phyloP scores from a whole-genome alignment of 495 filamentous ascomycete species.

The Zalerion maritima region DNA sequence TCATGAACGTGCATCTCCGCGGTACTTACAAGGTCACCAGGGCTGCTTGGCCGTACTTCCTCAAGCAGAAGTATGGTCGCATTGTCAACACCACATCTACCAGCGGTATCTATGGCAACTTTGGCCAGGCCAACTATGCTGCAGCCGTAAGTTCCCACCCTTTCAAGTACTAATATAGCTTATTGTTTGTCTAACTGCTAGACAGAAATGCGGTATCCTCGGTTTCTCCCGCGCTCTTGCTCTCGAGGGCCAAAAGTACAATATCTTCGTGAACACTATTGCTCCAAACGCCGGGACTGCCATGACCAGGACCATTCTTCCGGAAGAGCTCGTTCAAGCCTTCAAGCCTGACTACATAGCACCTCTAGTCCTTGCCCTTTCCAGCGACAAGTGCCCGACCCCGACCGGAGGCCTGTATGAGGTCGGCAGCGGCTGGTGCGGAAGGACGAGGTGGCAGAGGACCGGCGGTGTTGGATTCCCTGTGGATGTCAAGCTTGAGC shows the following conservation, averaged over 20 bases:
- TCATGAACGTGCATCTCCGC: constrained; percentile 81
- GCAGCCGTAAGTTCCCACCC: constrained; percentile 50
- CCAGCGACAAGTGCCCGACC: constrained; percentile 76
- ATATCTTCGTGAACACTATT: constrained; percentile 97
- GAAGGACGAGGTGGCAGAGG: constrained; percentile 88
- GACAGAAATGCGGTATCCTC: constrained; percentile 77
- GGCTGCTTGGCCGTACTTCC: constrained; percentile 93
- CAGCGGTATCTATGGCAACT: constrained; percentile 97
- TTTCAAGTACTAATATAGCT: constrained; percentile 5
- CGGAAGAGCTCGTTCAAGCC: constrained; percentile 94
- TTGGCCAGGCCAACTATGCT: constrained; percentile 96
- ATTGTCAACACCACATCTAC: constrained; percentile 94
- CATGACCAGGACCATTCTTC: constrained; percentile 91
- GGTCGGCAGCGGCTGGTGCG: constrained; percentile 90
- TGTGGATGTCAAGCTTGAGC: constrained; percentile 70
- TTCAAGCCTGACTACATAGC: constrained; percentile 99
- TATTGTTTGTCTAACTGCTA: constrained; percentile 8
- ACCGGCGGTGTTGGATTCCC: constrained; percentile 86
- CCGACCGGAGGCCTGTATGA: constrained; percentile 88
- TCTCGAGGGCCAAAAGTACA: constrained; percentile 90
- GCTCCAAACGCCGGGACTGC: constrained; percentile 93
- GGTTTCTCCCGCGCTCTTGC: constrained; percentile 89
- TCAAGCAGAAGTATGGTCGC: constrained; percentile 98
- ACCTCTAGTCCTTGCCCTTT: constrained; percentile 75
- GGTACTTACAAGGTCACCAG: constrained; percentile 97